These are phyloP conservation scores for Artemisia argyi DNA, from an alignment of 129 eudicot species.

Conservation along the genomic window DNA sequence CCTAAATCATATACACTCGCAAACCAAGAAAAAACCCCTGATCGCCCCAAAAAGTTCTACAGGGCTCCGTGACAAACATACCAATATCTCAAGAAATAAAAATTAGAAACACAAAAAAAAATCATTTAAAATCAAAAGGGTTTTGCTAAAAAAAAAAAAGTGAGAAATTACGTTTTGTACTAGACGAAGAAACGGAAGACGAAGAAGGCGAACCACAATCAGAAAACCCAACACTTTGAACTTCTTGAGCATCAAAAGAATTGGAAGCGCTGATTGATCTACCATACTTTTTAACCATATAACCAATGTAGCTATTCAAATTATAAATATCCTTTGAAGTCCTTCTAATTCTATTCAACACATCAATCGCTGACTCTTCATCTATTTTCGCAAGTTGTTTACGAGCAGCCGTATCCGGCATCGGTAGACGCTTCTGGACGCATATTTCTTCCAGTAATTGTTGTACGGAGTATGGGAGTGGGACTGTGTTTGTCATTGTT, in stretches of 20 bases:
- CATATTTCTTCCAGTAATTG: conserved; percentile 21
- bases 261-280: conserved; percentile 6
- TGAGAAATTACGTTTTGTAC: too few relatives aligned
- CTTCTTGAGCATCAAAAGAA: too few relatives aligned
- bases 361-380: conserved; percentile 24
- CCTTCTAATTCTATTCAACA: conserved; percentile 6
- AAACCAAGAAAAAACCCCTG: too few relatives aligned
- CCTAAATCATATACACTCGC: too few relatives aligned
- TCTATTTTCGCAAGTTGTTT: conserved; percentile 12
- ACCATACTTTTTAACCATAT: conserved; percentile 3
- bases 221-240: neutral
- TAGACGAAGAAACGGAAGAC: conserved; percentile 7
- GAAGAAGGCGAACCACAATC: conserved; percentile 22
- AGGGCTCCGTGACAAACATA: too few relatives aligned
- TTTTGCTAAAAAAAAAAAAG: neutral
- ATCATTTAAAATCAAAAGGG: neutral
- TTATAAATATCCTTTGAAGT: conserved; percentile 5
- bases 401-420: conserved; percentile 18
- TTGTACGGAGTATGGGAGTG: conserved; percentile 5
- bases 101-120: neutral
- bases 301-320: conserved; percentile 17
- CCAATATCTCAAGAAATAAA: neutral
- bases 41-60: too few relatives aligned
- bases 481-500: conserved; percentile 10
- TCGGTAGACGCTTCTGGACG: conserved; percentile 24